Evolutionary conservation across 129 eudicot genomes (phyloP), one percentile per base, ranked within the genome.

Genomic region (Arctium lappa): DNA sequence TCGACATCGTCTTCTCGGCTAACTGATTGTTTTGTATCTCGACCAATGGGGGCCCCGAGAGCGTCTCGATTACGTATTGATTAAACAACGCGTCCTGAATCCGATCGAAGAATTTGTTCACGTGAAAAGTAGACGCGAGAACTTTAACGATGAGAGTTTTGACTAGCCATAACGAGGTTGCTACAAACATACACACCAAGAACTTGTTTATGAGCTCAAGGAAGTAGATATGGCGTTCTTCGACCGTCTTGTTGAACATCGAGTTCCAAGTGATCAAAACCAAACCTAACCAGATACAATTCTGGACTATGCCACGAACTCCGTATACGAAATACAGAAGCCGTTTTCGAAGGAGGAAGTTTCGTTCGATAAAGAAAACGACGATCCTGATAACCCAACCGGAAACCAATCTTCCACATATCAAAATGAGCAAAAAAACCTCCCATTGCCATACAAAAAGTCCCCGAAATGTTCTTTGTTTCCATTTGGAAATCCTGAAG

Each of bases 391-490:
- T 81, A 29, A 48, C 80, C 86, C 89, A 86, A 22, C 86, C 86
- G 8, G 89, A 86, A 50, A 86, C 89, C 60, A 86, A 39, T 22
- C 86, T 72, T 4, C 89, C 89, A 34, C 89, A 86, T 39, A 86
- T 82, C 75, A 86, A 78, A 22, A 79, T 86, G 29, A 86, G 27
- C 36, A 82, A 29, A 65, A 86, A 33, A 73, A 86, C 44, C 81
- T 86, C 89, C 89, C 89, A 86, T 80, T 86, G 80, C 89, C 89
- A 86, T 22, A 86, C 3, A 22, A 16, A 80, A 75, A 86, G 86
- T 8, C 86, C 86, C 62, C 86, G 27, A 37, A 84, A 84, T 11
- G 84, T 40, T 22, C 40, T 34, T 13, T 16, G 22, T 69, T 83
- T 91, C 95, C 85, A 89, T 36, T n/a, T 13, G 0, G 76, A 22